These are phyloP conservation scores for Ceratocystis destructans DNA, from an alignment of 2,329 filamentous ascomycete genomes.

Conservation along the genomic window DNA sequence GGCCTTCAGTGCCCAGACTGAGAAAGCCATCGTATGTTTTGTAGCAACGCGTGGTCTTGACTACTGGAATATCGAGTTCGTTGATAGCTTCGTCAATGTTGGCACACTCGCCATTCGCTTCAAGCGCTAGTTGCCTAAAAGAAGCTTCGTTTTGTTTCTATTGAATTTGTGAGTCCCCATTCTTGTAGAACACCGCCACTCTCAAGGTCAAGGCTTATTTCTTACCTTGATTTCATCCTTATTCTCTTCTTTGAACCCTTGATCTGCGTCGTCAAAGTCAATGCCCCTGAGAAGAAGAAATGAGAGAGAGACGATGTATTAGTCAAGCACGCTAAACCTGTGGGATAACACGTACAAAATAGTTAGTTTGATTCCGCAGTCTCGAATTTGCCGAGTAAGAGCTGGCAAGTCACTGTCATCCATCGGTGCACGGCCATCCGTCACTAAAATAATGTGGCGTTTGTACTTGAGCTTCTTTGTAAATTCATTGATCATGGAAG, in stretches of 20 bases:
- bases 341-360: constrained; percentile 48
- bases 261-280: constrained; percentile 86
- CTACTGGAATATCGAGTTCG: constrained; percentile 60
- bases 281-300: constrained; percentile 46
- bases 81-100: constrained; percentile 76
- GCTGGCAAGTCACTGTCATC: constrained; percentile 48
- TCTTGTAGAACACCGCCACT: not conserved
- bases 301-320: too few species aligned
- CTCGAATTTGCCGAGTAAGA: constrained; percentile 61
- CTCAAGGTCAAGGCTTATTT: constrained; percentile 36
- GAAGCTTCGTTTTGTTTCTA: constrained; percentile 53
- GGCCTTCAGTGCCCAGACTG: constrained; percentile 60
- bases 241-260: constrained; percentile 80
- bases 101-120: constrained; percentile 57
- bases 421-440: constrained; percentile 62
- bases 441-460: constrained; percentile 70
- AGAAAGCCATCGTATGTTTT: constrained; percentile 68
- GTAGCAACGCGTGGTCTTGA: constrained; percentile 64
- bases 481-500: constrained; percentile 68
- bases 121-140: constrained; percentile 54
- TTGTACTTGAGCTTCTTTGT: constrained; percentile 74
- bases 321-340: not conserved
- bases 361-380: constrained; percentile 61
- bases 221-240: constrained; percentile 57
- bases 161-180: not conserved